These are phyloP conservation scores for Sicyos baderoa DNA, from an alignment of 306 rosid genomes.

Conservation along the genomic window DNA sequence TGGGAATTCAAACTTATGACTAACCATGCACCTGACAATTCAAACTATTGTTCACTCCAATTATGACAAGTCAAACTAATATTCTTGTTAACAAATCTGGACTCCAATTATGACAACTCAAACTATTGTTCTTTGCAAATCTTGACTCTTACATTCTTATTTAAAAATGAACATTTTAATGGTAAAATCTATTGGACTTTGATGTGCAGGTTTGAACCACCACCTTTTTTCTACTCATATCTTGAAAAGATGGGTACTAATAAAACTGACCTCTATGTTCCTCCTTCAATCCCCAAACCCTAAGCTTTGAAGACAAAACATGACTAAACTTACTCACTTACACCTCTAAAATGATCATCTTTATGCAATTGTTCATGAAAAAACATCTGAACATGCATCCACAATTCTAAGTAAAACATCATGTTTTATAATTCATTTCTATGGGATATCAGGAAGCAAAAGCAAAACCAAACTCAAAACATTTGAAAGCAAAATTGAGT, in stretches of 20 bases:
- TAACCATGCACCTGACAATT: too few relatives aligned
- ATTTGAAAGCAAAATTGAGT: background rate
- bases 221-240: background rate
- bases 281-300: background rate
- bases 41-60: too few relatives aligned
- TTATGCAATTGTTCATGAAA: background rate
- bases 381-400: background rate
- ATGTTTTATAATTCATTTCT: background rate
- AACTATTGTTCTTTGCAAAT: too few relatives aligned
- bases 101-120: too few relatives aligned
- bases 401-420: background rate
- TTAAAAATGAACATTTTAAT: too few relatives aligned
- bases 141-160: too few relatives aligned
- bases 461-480: background rate
- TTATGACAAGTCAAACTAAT: too few relatives aligned
- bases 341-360: too few relatives aligned
- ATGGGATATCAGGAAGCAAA: background rate
- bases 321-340: conserved; percentile 3
- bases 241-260: background rate
- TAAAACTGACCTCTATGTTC: background rate
- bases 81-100: too few relatives aligned
- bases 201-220: too few relatives aligned
- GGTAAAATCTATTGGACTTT: too few relatives aligned
- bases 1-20: too few relatives aligned
- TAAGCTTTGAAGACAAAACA: background rate